Conservation (phyloP, 1,284 basidiomycete species). For the Cutaneotrichosporon cavernicola region DNA sequence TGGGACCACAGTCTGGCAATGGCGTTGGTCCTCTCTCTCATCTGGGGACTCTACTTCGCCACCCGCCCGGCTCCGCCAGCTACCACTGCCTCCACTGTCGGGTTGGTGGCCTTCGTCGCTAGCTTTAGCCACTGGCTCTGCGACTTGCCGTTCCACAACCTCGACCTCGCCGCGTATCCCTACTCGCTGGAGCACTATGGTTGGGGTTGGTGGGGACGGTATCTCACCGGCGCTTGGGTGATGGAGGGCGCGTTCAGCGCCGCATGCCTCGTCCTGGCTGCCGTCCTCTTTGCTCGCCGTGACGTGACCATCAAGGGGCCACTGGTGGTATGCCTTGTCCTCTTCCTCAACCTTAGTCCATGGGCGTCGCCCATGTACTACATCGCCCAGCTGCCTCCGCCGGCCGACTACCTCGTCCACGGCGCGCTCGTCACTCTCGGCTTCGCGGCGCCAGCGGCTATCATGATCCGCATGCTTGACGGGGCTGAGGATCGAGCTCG, state of each 20-base stretch:
- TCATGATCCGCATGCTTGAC: not conserved
- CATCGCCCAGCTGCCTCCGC: not conserved
- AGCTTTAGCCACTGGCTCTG: constrained; percentile 10
- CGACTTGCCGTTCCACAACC: constrained; percentile 11
- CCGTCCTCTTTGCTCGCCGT: not conserved
- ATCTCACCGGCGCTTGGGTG: not conserved
- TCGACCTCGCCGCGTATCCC: constrained; percentile 12
- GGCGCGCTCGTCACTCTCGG: not conserved
- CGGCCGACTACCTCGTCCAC: not conserved
- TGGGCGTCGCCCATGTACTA: constrained; percentile 9
- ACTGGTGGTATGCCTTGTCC: not conserved
- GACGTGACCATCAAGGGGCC: not conserved
- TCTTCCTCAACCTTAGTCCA: constrained; percentile 3
- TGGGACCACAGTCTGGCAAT: constrained; percentile 12
- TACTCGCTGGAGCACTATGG: constrained; percentile 3
- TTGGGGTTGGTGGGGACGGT: constrained; percentile 1
- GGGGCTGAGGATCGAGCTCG: not conserved
- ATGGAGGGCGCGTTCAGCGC: constrained; percentile 8
- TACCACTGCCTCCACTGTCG: not conserved
- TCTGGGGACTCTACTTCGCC: not conserved
- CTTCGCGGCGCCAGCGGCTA: not conserved
- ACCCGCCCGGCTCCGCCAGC: not conserved
- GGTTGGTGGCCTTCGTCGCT: not conserved
- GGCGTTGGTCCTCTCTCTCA: not conserved
- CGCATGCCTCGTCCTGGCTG: not conserved